Percentiles rank a stretch among this genome's conserved stretches.
These are phyloP conservation scores for Penicillium sumatraense DNA, from an alignment of 2,329 filamentous ascomycete species.

Conservation along the genomic window DNA sequence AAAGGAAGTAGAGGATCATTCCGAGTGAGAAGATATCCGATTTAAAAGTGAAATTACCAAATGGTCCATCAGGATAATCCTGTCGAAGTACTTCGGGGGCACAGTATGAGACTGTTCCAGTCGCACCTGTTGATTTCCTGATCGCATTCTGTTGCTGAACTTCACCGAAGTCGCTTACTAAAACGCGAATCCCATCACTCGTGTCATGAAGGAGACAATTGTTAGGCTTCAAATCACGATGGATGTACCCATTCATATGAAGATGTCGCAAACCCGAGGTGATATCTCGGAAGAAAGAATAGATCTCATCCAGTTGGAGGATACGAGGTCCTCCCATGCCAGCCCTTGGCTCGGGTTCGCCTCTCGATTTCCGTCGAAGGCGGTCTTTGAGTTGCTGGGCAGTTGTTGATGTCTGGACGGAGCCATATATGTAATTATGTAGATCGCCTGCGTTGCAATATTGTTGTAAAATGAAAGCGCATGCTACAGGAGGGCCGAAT, in stretches of 20 bases:
- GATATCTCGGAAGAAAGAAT: constrained; percentile 94
- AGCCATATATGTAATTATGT: constrained; percentile 81
- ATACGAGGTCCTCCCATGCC: constrained; percentile 58
- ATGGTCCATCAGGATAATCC: constrained; percentile 66
- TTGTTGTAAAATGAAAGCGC: constrained; percentile 95
- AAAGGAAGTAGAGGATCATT: constrained; percentile 99
- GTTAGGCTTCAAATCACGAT: constrained; percentile 92
- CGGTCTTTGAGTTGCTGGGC: constrained; percentile 89
- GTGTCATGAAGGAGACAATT: constrained; percentile 89
- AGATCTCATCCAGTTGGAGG: constrained; percentile 86
- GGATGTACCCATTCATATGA: constrained; percentile 90
- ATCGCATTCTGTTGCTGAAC: constrained; percentile 82
- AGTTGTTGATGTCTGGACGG: constrained; percentile 64
- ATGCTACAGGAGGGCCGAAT: constrained; percentile 90
- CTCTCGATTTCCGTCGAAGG: constrained; percentile 79
- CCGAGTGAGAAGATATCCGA: constrained; percentile 98
- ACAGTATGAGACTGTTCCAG: constrained; percentile 96
- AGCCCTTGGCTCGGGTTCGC: constrained; percentile 67
- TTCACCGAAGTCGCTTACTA: constrained; percentile 98
- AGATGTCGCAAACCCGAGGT: constrained; percentile 89
- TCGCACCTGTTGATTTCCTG: constrained; percentile 89
- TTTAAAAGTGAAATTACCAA: constrained; percentile 94
- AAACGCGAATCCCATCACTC: constrained; percentile 71
- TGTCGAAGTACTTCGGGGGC: constrained; percentile 86
- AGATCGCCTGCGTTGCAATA: constrained; percentile 96